Conservation (phyloP, 306 rosid genomes). For the Notholithocarpus densiflorus region DNA sequence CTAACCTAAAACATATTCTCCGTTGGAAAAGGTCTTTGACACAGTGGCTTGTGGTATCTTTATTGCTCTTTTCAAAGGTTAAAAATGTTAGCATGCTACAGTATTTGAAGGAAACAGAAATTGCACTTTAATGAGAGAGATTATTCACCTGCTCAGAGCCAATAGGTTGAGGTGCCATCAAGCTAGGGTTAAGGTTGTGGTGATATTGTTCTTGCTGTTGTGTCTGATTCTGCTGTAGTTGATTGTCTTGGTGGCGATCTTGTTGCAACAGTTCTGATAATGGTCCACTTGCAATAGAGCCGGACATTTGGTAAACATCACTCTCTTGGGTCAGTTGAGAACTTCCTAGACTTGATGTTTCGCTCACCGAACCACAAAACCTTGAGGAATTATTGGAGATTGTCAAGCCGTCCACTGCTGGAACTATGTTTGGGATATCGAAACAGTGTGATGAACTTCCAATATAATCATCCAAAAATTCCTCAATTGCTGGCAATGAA, state of each 20-base stretch:
- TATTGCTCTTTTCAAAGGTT: too few species aligned
- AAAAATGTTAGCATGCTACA: too few species aligned
- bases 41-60: too few species aligned
- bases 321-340: slow-evolving; percentile 49
- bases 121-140: neutral
- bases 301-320: slow-evolving; percentile 38
- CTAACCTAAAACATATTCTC: too few species aligned
- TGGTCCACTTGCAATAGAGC: slow-evolving; percentile 38
- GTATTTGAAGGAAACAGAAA: too few species aligned
- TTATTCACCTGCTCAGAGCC: slow-evolving; percentile 54
- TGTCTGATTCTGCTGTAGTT: slow-evolving; percentile 34
- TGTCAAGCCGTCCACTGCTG: slow-evolving; percentile 33
- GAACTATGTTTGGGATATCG: slow-evolving; percentile 33
- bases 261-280: slow-evolving; percentile 60
- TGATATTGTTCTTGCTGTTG: slow-evolving; percentile 27
- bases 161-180: slow-evolving; percentile 51
- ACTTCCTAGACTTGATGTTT: slow-evolving; percentile 30
- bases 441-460: slow-evolving; percentile 40
- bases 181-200: slow-evolving; percentile 25
- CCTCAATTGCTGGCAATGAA: slow-evolving; percentile 60
- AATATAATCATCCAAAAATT: slow-evolving; percentile 62
- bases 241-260: slow-evolving; percentile 56
- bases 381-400: slow-evolving; percentile 40
- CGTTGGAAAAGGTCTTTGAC: too few species aligned
- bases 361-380: slow-evolving; percentile 45